Evolutionary conservation across 345 rosid genomes (phyloP).

Genomic region (Melaleuca alternifolia): DNA sequence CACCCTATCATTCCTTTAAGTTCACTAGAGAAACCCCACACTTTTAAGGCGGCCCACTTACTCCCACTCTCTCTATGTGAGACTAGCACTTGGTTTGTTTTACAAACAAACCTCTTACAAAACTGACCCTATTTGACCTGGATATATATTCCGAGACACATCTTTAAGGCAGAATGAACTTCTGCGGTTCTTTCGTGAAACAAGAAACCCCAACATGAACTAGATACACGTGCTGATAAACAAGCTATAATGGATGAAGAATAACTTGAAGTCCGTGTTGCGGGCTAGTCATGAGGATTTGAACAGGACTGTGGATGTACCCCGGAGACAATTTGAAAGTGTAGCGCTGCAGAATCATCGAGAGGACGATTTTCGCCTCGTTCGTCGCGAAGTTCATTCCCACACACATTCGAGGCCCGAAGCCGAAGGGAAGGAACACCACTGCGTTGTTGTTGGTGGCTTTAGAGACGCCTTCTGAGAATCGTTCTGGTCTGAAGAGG

Average conservation of each 20-base stretch:
- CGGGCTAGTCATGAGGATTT: not conserved
- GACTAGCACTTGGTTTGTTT: too few species aligned
- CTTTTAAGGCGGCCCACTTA: too few species aligned
- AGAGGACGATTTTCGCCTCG: not conserved
- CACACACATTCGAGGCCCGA: not conserved
- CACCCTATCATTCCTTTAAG: too few species aligned
- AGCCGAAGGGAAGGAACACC: not conserved
- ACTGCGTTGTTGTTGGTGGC: constrained; percentile 1
- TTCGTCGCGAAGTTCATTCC: not conserved
- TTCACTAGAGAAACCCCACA: too few species aligned
- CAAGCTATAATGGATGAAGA: not conserved
- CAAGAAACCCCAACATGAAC: not conserved
- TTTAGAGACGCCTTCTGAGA: constrained; percentile 1
- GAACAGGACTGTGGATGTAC: not conserved
- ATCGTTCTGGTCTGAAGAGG: not conserved
- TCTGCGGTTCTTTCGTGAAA: too few species aligned
- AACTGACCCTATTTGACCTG: too few species aligned
- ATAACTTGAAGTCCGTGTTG: not conserved
- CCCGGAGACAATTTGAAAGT: not conserved
- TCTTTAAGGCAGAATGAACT: not conserved
- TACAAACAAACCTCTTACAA: too few species aligned
- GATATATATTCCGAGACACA: too few species aligned
- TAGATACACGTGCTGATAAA: not conserved
- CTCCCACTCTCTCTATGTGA: too few species aligned
- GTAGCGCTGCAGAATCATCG: constrained; percentile 1